Conservation (phyloP, 768 basidiomycete species). For the Suillus weaverae region DNA sequence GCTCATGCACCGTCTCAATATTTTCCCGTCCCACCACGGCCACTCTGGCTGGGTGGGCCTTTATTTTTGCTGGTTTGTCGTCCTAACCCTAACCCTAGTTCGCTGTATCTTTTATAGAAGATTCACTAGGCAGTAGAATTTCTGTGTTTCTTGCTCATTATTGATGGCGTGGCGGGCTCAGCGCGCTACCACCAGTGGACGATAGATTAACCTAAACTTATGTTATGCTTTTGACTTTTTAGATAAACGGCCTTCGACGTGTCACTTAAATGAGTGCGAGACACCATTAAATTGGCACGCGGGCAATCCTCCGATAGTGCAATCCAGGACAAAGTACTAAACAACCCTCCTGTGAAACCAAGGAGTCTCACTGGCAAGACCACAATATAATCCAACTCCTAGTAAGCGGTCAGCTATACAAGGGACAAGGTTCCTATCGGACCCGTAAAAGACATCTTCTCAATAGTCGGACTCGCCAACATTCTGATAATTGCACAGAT, state of each 20-base stretch:
- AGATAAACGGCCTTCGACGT: too few relatives aligned
- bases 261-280: not conserved
- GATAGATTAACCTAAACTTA: not conserved
- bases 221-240: too few relatives aligned
- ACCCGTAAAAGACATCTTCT: not conserved
- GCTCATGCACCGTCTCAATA: slow-evolving; percentile 79
- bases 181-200: not conserved
- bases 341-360: not conserved
- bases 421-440: not conserved
- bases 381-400: not conserved
- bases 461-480: not conserved
- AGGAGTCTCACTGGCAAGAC: not conserved
- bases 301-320: too few relatives aligned
- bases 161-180: too few relatives aligned
- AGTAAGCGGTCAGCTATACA: not conserved
- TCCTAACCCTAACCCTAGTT: slow-evolving; percentile 32
- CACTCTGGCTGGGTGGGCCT: slow-evolving; percentile 53
- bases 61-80: slow-evolving; percentile 15
- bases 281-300: not conserved
- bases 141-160: too few relatives aligned
- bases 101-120: too few relatives aligned
- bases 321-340: not conserved
- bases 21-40: slow-evolving; percentile 71
- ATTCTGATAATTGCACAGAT: not conserved
- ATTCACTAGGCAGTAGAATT: too few relatives aligned